Evolutionary conservation across 768 basidiomycete species (phyloP).

Genomic region (Trametes elegans): DNA sequence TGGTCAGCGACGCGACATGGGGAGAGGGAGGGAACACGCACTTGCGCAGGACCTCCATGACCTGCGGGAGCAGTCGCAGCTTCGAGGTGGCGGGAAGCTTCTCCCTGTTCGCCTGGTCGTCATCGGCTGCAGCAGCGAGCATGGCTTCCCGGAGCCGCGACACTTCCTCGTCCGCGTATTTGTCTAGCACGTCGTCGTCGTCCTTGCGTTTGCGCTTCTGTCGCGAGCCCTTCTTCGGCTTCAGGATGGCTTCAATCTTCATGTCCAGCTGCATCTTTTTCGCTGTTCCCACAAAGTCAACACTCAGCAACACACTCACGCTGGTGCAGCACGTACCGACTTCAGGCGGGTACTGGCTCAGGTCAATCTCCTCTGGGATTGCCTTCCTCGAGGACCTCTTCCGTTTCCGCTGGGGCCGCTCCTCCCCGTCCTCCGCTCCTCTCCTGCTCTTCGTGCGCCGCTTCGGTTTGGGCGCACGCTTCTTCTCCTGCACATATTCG

Average conservation of each 20-base stretch:
- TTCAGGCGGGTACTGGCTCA: conserved; percentile 70
- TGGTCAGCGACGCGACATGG: not conserved
- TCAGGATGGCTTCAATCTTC: conserved; percentile 84
- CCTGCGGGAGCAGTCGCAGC: conserved; percentile 80
- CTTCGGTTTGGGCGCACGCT: conserved; percentile 20
- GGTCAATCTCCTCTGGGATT: conserved; percentile 52
- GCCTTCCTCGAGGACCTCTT: conserved; percentile 47
- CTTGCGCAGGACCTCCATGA: conserved; percentile 93
- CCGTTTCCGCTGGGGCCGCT: conserved; percentile 45
- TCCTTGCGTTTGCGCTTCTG: conserved; percentile 73
- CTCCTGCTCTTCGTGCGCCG: conserved; percentile 22
- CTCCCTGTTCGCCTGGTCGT: conserved; percentile 74
- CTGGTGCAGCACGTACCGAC: conserved; percentile 50
- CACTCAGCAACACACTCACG: not conserved
- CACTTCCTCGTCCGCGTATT: conserved; percentile 88
- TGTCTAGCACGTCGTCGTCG: conserved; percentile 79
- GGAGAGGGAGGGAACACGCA: conserved; percentile 37
- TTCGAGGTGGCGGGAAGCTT: conserved; percentile 84
- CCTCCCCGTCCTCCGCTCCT: conserved; percentile 31
- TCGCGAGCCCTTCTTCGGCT: conserved; percentile 67
- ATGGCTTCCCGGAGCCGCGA: conserved; percentile 86
- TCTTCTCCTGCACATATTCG: conserved; percentile 45
- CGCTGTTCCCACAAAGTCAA: conserved; percentile 42
- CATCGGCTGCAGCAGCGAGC: conserved; percentile 82
- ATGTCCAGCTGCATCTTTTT: conserved; percentile 76